Evolutionary conservation across 2,329 filamentous ascomycete genomes (phyloP).

Genomic region (Sporothrix mexicana): DNA sequence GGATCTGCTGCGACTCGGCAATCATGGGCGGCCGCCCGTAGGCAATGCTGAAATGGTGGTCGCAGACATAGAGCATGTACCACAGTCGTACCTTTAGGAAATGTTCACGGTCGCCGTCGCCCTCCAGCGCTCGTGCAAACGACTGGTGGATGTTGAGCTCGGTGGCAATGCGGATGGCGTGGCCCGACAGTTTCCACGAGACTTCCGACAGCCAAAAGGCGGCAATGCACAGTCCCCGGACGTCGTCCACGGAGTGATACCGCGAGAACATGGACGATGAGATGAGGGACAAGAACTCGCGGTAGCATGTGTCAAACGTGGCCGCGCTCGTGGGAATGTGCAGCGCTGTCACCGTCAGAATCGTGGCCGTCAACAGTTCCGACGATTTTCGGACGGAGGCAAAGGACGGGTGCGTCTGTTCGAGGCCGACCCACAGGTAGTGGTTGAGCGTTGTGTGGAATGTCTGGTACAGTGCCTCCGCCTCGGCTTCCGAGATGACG

Average conservation of each 20-base stretch:
- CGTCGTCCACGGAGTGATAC: not conserved
- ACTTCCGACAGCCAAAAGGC: conserved; percentile 68
- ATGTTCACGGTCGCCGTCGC: conserved; percentile 46
- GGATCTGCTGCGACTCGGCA: conserved; percentile 36
- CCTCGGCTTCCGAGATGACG: not conserved
- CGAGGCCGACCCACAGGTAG: conserved; percentile 8
- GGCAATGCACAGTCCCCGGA: conserved; percentile 58
- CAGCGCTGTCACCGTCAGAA: not conserved
- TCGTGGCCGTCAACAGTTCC: not conserved
- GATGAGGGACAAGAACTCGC: not conserved
- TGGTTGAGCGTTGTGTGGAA: not conserved
- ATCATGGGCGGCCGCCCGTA: conserved; percentile 45
- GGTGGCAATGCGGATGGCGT: conserved; percentile 63
- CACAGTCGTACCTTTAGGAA: not conserved
- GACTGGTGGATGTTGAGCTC: conserved; percentile 62
- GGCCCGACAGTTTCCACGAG: conserved; percentile 65
- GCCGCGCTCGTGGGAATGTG: not conserved
- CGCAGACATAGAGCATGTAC: conserved; percentile 29
- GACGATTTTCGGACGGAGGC: not conserved
- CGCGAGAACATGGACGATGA: not conserved
- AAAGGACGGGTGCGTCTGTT: not conserved
- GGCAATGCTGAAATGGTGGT: conserved; percentile 45
- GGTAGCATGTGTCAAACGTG: conserved; percentile 4
- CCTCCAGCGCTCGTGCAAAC: conserved; percentile 55
- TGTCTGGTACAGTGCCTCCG: not conserved